Conservation (phyloP, 1,284 basidiomycete genomes). For the Ustilago lituana region DNA sequence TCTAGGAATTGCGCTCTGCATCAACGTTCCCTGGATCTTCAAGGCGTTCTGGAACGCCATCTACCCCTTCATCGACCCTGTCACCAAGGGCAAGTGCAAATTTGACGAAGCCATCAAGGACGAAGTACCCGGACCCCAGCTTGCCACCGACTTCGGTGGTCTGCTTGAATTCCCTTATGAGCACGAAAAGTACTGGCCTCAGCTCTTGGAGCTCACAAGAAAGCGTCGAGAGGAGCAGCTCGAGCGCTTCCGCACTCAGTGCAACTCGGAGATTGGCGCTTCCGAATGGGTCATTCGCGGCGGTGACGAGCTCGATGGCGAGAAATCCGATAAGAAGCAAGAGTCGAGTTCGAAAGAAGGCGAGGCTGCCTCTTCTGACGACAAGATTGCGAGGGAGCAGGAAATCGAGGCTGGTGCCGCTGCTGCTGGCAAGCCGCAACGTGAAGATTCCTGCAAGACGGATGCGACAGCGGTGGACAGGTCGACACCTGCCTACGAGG, state of each 20-base stretch:
- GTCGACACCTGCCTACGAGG: slow-evolving; percentile 16
- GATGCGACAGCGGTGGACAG: slow-evolving; percentile 7
- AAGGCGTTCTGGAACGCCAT: slow-evolving; percentile 63
- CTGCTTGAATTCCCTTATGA: slow-evolving; percentile 71
- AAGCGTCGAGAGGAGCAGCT: slow-evolving; percentile 72
- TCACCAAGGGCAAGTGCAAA: slow-evolving; percentile 67
- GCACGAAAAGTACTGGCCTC: slow-evolving; percentile 79
- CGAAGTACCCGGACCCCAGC: slow-evolving; percentile 56
- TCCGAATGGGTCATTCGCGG: slow-evolving; percentile 67
- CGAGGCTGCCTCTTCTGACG: slow-evolving; percentile 2
- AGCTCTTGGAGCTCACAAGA: slow-evolving; percentile 73
- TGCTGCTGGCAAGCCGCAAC: not conserved
- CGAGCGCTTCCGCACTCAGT: slow-evolving; percentile 70
- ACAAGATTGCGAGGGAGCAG: not conserved
- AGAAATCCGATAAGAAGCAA: slow-evolving; percentile 29
- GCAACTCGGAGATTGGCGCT: slow-evolving; percentile 62
- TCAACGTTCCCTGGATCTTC: slow-evolving; percentile 63
- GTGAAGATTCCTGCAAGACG: slow-evolving; percentile 9
- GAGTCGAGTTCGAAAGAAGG: slow-evolving; percentile 36
- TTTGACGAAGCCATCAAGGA: slow-evolving; percentile 62
- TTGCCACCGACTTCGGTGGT: slow-evolving; percentile 58
- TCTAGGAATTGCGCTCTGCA: slow-evolving; percentile 67
- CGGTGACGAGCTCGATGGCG: slow-evolving; percentile 47
- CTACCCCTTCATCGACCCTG: slow-evolving; percentile 68
- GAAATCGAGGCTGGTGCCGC: not conserved